Evolutionary conservation across 495 filamentous ascomycete genomes (phyloP).

Genomic region (Sordaria brevicollis): DNA sequence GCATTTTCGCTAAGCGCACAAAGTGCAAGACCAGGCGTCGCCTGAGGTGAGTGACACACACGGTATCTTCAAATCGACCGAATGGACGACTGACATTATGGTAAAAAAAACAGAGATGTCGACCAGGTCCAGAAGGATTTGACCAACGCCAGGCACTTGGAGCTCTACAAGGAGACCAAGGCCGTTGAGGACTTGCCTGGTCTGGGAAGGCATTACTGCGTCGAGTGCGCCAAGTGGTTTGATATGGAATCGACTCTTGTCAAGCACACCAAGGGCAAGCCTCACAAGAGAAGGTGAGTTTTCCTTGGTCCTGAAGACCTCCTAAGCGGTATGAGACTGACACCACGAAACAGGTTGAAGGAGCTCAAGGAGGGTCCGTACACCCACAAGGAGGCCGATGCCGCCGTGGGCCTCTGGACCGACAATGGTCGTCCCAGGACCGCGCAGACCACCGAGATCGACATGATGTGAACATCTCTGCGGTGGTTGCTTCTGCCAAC

Average conservation of each 20-base stretch:
- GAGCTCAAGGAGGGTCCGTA: conserved; percentile 1
- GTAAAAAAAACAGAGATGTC: conserved; percentile 55
- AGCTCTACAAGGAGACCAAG: conserved; percentile 65
- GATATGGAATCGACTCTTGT: conserved; percentile 72
- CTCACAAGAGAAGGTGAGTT: conserved; percentile 77
- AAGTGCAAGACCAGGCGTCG: conserved; percentile 51
- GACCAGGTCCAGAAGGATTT: conserved; percentile 84
- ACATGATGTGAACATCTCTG: conserved; percentile 1
- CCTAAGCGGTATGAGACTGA: background rate
- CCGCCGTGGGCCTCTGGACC: background rate
- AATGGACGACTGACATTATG: conserved; percentile 3
- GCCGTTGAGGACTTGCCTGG: conserved; percentile 79
- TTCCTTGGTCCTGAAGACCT: background rate
- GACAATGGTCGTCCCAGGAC: background rate
- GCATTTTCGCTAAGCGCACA: conserved; percentile 42
- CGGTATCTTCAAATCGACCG: background rate
- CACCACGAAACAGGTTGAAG: background rate
- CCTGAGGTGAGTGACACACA: conserved; percentile 25
- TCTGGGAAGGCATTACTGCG: conserved; percentile 73
- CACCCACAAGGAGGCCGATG: conserved; percentile 1
- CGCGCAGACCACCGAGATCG: background rate
- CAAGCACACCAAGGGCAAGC: conserved; percentile 74
- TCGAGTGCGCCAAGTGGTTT: conserved; percentile 95
- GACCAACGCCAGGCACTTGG: conserved; percentile 61
- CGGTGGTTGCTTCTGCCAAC: background rate